Percentiles rank a stretch among this genome's conserved stretches.
phyloP scores from a whole-genome alignment of 1,139 yeast species.

The Debaryomycetaceae sp. region DNA sequence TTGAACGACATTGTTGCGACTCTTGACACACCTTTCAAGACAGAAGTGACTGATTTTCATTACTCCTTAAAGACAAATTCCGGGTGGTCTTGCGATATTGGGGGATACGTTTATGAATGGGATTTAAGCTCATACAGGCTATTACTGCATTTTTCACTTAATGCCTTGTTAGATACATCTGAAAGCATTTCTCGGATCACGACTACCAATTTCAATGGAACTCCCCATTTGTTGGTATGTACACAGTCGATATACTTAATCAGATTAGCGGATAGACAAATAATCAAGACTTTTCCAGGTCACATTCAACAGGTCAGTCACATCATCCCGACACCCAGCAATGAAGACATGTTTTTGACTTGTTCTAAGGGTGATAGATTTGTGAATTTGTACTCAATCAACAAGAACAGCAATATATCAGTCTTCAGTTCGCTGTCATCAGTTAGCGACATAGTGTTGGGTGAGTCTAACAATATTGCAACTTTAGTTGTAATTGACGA shows the following conservation, averaged over 20 bases:
- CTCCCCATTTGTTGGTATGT: conserved; percentile 54
- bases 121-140: conserved; percentile 44
- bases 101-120: conserved; percentile 65
- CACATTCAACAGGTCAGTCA: conserved; percentile 65
- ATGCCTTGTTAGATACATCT: conserved; percentile 31
- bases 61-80: conserved; percentile 38
- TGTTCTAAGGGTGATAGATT: conserved; percentile 78
- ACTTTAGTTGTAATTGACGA: conserved; percentile 60
- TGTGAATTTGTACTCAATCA: conserved; percentile 61
- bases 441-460: conserved; percentile 42
- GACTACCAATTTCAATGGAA: conserved; percentile 31
- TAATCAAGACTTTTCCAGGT: conserved; percentile 59
- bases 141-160: conserved; percentile 40
- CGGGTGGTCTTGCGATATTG: conserved; percentile 63
- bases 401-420: conserved; percentile 35
- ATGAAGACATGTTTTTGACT: conserved; percentile 52
- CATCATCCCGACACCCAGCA: conserved; percentile 31
- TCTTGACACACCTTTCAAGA: conserved; percentile 48
- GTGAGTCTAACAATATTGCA: conserved; percentile 31
- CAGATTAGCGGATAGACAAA: conserved; percentile 33
- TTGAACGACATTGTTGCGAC: conserved; percentile 53
- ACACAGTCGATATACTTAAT: conserved; percentile 59
- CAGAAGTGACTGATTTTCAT: conserved; percentile 53
- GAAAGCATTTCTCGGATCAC: conserved; percentile 31
- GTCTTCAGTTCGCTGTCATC: conserved; percentile 70